These are phyloP conservation scores for Globisporangium splendens DNA, from an alignment of 352 stramenopile species.

Conservation along the genomic window DNA sequence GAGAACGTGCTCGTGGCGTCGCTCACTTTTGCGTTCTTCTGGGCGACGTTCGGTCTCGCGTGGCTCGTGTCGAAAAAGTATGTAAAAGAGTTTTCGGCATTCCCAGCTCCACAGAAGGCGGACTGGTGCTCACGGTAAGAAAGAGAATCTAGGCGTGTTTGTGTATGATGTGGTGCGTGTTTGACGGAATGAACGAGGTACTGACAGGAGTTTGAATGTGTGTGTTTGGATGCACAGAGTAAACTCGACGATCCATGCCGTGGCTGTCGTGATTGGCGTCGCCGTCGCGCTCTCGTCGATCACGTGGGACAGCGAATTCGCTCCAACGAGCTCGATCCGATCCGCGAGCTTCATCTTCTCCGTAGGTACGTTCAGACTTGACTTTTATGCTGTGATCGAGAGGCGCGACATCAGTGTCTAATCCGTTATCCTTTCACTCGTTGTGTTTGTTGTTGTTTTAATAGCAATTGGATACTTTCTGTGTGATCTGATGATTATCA, in stretches of 20 bases:
- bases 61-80: conserved; percentile 54
- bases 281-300: conserved; percentile 63
- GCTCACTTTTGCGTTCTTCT: conserved; percentile 68
- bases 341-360: conserved; percentile 80
- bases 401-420: neutral
- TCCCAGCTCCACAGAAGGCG: conserved; percentile 64
- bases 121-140: conserved; percentile 80
- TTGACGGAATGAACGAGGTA: too few relatives aligned
- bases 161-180: neutral
- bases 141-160: neutral
- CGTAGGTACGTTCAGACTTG: conserved; percentile 37
- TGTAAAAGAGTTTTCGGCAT: conserved; percentile 57
- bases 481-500: conserved; percentile 78
- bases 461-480: conserved; percentile 78
- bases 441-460: conserved; percentile 8
- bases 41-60: conserved; percentile 55
- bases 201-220: conserved; percentile 4
- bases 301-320: conserved; percentile 52
- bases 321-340: conserved; percentile 72
- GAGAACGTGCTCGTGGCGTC: conserved; percentile 63
- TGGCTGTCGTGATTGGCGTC: conserved; percentile 62
- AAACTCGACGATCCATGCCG: conserved; percentile 76
- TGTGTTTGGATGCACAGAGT: conserved; percentile 37
- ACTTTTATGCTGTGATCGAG: neutral
- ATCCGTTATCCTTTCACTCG: neutral